Evolutionary conservation across 1,139 yeast species (phyloP).

Genomic region (Candida sanyaensis): DNA sequence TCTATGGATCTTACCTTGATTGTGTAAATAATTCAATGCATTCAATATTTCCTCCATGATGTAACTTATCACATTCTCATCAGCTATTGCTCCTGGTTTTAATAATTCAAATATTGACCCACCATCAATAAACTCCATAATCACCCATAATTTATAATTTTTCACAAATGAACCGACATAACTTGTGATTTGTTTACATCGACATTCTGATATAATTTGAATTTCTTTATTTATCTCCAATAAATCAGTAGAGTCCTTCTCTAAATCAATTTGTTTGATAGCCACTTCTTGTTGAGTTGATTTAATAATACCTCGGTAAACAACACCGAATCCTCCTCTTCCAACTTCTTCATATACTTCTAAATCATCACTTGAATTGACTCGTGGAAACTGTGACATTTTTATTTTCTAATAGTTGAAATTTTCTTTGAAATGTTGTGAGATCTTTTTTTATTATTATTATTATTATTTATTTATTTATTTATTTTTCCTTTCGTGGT

Average conservation of each 20-base stretch:
- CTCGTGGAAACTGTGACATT: constrained; percentile 4
- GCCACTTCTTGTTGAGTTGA: constrained; percentile 57
- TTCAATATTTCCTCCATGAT: constrained; percentile 58
- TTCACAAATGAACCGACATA: constrained; percentile 82
- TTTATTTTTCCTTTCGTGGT: background rate
- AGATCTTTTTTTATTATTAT: background rate
- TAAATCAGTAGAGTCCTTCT: constrained; percentile 72
- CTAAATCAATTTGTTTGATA: constrained; percentile 75
- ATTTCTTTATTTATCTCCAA: constrained; percentile 82
- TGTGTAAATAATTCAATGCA: constrained; percentile 73
- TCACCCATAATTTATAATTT: constrained; percentile 80
- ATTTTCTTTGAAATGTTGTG: constrained; percentile 2
- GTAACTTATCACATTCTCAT: constrained; percentile 53
- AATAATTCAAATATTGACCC: constrained; percentile 76
- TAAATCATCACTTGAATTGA: constrained; percentile 30
- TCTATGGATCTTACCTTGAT: constrained; percentile 79
- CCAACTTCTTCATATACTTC: constrained; percentile 78
- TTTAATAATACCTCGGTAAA: constrained; percentile 68
- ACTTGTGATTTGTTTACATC: constrained; percentile 62
- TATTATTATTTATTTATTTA: background rate
- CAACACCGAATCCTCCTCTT: constrained; percentile 87
- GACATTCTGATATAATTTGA: constrained; percentile 72
- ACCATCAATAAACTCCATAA: constrained; percentile 83
- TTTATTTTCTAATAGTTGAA: background rate
- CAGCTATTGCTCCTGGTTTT: constrained; percentile 57